Evolutionary conservation across 1,284 basidiomycete genomes (phyloP).

Genomic region (Tausonia pullulans): DNA sequence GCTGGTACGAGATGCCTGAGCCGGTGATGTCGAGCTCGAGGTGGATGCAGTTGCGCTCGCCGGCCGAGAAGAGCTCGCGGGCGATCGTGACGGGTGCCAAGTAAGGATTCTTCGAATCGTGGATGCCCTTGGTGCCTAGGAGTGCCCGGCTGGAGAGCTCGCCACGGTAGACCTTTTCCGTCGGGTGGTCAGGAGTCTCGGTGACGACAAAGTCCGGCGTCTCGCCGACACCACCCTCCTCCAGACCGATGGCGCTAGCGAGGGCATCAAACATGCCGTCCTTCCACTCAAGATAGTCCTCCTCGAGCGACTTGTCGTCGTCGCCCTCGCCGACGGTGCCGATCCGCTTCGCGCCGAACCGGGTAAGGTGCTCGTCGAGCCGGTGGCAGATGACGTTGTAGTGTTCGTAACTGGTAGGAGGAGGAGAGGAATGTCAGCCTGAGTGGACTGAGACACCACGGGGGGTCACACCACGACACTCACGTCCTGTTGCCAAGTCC

Average conservation of each 20-base stretch:
- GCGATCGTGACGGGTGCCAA: slow-evolving; percentile 66
- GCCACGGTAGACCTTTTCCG: slow-evolving; percentile 82
- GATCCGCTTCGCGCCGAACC: slow-evolving; percentile 76
- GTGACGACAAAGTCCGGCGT: slow-evolving; percentile 87
- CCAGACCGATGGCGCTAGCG: slow-evolving; percentile 65
- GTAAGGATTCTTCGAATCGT: slow-evolving; percentile 95
- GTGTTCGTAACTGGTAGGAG: slow-evolving; percentile 55
- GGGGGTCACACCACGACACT: slow-evolving; percentile 2
- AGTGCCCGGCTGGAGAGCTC: slow-evolving; percentile 84
- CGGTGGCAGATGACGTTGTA: slow-evolving; percentile 82
- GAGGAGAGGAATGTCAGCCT: background rate
- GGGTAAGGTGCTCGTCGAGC: slow-evolving; percentile 60
- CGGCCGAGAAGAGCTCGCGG: slow-evolving; percentile 71
- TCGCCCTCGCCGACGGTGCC: slow-evolving; percentile 92
- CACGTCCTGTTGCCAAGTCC: slow-evolving; percentile 81
- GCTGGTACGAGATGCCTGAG: slow-evolving; percentile 95
- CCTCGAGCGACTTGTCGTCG: slow-evolving; percentile 99
- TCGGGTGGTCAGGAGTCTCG: slow-evolving; percentile 57
- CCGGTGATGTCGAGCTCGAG: slow-evolving; percentile 90
- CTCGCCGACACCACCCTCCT: slow-evolving; percentile 92
- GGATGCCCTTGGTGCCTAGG: slow-evolving; percentile 69
- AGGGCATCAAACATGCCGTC: slow-evolving; percentile 92
- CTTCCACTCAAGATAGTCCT: slow-evolving; percentile 99
- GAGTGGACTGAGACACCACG: background rate
- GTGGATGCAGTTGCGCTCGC: slow-evolving; percentile 87